These are phyloP conservation scores for Torulaspora globosa DNA, from an alignment of 1,139 yeast genomes.

Conservation along the genomic window DNA sequence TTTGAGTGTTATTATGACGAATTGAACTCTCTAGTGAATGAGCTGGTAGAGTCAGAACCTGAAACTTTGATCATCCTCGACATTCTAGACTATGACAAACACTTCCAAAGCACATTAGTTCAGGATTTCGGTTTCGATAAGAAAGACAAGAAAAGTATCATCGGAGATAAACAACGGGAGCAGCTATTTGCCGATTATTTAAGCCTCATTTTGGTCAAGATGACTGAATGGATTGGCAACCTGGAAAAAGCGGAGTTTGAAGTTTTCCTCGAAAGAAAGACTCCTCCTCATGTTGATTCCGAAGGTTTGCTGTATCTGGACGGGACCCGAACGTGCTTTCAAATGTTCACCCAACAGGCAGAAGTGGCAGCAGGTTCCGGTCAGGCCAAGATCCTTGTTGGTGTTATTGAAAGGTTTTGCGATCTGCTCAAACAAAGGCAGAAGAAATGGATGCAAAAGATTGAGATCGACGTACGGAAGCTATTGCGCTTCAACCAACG, in stretches of 20 bases:
- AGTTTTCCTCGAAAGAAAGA: conserved; percentile 56
- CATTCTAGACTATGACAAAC: conserved; percentile 71
- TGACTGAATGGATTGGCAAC: conserved; percentile 77
- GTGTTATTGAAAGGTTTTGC: conserved; percentile 77
- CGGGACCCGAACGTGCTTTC: conserved; percentile 70
- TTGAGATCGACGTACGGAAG: conserved; percentile 58
- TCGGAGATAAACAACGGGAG: conserved; percentile 68
- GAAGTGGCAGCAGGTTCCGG: conserved; percentile 88
- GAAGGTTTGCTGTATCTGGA: conserved; percentile 60
- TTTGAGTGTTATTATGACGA: conserved; percentile 67
- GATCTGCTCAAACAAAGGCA: conserved; percentile 59
- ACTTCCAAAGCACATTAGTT: conserved; percentile 51
- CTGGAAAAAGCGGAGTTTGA: conserved; percentile 60
- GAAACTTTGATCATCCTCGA: conserved; percentile 60
- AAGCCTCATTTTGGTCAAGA: conserved; percentile 60
- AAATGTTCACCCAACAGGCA: conserved; percentile 86
- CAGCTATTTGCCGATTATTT: conserved; percentile 67
- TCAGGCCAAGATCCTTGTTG: conserved; percentile 73
- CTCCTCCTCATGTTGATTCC: conserved; percentile 71
- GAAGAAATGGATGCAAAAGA: conserved; percentile 51
- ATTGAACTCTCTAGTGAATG: conserved; percentile 58
- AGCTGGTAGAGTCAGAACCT: conserved; percentile 66
- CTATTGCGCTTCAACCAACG: conserved; percentile 42
- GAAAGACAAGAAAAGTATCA: conserved; percentile 46
- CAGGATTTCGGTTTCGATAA: conserved; percentile 45